These are phyloP conservation scores for Colletotrichum australisinense DNA, from an alignment of 2,329 filamentous ascomycete species.

Conservation along the genomic window DNA sequence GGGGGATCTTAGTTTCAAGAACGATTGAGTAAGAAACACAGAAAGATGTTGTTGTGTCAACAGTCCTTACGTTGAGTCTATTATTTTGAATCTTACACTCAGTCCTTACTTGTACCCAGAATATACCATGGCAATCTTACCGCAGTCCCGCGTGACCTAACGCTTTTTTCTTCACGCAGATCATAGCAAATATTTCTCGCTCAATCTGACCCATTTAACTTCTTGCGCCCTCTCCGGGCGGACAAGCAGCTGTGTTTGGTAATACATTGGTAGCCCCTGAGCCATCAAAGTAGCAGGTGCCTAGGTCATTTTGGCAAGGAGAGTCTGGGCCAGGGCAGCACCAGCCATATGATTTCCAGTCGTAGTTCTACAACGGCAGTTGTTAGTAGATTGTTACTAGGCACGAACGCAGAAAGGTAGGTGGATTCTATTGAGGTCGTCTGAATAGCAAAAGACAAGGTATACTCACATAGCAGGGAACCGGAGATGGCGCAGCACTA, in stretches of 20 bases:
- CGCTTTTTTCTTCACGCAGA: no score
- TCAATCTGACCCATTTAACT: neutral
- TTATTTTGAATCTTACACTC: no score
- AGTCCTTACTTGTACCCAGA: no score
- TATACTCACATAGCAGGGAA: constrained; percentile 18
- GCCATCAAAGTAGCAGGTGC: neutral
- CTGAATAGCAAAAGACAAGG: neutral
- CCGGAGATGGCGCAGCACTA: neutral
- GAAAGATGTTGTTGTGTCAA: no score
- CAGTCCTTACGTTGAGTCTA: no score
- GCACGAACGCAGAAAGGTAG: neutral
- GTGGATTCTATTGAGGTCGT: neutral
- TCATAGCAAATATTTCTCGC: no score
- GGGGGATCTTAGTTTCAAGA: no score
- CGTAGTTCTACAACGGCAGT: neutral
- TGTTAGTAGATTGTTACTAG: neutral
- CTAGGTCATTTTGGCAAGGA: neutral
- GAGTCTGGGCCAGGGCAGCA: neutral
- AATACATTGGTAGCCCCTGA: neutral
- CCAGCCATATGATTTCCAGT: neutral
- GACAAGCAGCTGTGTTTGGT: neutral
- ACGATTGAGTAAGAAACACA: no score
- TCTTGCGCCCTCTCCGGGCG: neutral
- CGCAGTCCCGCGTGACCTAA: no score
- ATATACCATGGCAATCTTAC: no score